Conservation (phyloP, 1,284 basidiomycete species). For the Heterobasidion irregulare region DNA sequence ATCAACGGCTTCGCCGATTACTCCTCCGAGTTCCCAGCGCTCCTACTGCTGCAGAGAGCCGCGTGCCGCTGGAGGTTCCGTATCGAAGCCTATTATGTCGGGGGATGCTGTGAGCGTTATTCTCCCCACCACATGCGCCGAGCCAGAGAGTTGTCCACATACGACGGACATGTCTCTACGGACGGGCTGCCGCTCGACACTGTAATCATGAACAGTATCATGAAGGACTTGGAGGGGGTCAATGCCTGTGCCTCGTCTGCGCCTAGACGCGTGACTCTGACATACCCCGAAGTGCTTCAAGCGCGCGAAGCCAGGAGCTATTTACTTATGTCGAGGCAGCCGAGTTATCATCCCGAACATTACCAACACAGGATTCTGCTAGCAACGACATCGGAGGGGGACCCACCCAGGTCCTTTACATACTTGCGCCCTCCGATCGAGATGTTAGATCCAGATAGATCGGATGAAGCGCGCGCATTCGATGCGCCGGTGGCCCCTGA, state of each 20-base stretch:
- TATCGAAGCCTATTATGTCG: slow-evolving; percentile 1
- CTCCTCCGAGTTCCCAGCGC: slow-evolving; percentile 4
- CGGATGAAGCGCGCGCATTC: too few species aligned
- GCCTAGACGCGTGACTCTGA: too few species aligned
- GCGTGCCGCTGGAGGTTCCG: slow-evolving; percentile 8
- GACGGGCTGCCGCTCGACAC: neutral
- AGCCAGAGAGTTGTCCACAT: neutral
- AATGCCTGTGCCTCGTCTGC: too few species aligned
- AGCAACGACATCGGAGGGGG: too few species aligned
- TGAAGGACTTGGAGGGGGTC: neutral
- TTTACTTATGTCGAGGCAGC: neutral
- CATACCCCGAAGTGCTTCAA: neutral
- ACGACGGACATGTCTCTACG: neutral
- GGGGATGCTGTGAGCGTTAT: neutral
- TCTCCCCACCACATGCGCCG: neutral
- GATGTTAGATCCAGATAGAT: too few species aligned
- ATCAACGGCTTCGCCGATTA: slow-evolving; percentile 5
- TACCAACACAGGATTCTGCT: too few species aligned
- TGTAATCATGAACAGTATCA: neutral
- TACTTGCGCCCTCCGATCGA: too few species aligned
- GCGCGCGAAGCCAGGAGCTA: neutral
- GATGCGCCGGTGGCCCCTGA: too few species aligned
- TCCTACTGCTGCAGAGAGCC: slow-evolving; percentile 8
- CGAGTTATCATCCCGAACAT: too few species aligned
- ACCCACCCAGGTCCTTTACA: too few species aligned